A percentile compares a stretch with the other conserved stretches of the same genome.
phyloP scores from a whole-genome alignment of 768 basidiomycete genomes.

The Tylopilus vinaceipallidus region DNA sequence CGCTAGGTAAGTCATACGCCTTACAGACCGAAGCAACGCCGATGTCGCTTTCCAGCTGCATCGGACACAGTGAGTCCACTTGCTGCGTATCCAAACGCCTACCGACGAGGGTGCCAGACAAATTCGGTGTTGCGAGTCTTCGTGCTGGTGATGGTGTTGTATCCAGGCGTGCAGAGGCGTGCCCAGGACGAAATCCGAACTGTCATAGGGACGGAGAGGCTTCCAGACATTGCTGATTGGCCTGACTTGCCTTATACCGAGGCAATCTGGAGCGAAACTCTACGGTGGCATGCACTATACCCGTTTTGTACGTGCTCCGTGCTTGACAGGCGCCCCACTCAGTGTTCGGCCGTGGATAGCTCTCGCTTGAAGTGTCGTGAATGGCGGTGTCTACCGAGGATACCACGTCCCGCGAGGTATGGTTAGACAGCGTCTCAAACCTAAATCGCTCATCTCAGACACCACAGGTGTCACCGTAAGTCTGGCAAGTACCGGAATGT shows the following conservation, averaged over 20 bases:
- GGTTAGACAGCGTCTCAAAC: too few relatives aligned
- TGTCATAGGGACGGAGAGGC: not conserved
- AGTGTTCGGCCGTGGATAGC: too few relatives aligned
- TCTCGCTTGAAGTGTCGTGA: not conserved
- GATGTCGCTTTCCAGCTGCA: not conserved
- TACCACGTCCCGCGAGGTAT: constrained; percentile 4
- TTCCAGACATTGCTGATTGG: not conserved
- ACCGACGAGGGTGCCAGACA: not conserved
- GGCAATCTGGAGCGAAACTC: not conserved
- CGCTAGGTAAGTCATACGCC: not conserved
- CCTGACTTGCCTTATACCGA: too few relatives aligned
- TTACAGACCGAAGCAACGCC: not conserved
- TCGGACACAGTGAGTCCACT: constrained; percentile 5
- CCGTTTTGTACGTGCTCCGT: not conserved
- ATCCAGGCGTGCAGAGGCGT: constrained; percentile 6
- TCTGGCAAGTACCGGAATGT: constrained; percentile 1
- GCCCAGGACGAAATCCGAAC: constrained; percentile 3
- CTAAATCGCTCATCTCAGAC: too few relatives aligned
- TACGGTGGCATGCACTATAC: constrained; percentile 1
- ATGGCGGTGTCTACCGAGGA: constrained; percentile 4
- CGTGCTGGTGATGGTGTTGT: constrained; percentile 5
- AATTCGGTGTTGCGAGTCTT: not conserved
- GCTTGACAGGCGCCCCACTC: too few relatives aligned
- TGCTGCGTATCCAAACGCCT: not conserved
- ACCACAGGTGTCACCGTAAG: constrained; percentile 1